A percentile compares a stretch with the other conserved stretches of the same genome.
phyloP scores from a whole-genome alignment of 2,329 filamentous ascomycete genomes.

The Ophidiomyces ophidiicola region DNA sequence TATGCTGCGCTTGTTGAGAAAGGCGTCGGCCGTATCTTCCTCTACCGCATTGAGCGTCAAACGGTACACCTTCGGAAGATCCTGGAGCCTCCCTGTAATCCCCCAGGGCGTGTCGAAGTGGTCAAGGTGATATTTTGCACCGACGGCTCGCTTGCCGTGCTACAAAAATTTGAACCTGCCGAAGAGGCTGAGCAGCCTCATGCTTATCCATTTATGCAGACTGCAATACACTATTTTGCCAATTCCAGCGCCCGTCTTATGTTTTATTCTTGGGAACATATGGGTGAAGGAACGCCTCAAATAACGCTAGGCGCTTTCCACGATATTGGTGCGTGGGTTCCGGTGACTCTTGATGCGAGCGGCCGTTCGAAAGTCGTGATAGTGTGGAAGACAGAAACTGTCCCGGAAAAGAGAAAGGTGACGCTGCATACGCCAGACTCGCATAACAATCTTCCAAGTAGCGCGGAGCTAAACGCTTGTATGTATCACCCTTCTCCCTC shows the following conservation, averaged over 20 bases:
- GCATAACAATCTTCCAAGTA: not conserved
- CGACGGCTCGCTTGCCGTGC: conserved; percentile 20
- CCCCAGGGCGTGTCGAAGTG: conserved; percentile 23
- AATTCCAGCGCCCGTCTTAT: conserved; percentile 22
- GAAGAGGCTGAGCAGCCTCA: conserved; percentile 13
- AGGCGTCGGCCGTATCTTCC: conserved; percentile 21
- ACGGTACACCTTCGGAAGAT: conserved; percentile 13
- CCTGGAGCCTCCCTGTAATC: conserved; percentile 18
- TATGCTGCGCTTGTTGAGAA: conserved; percentile 24
- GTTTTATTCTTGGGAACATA: conserved; percentile 16
- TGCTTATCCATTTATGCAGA: conserved; percentile 23
- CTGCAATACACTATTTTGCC: conserved; percentile 20
- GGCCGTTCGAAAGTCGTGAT: conserved; percentile 7
- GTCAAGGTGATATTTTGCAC: conserved; percentile 22
- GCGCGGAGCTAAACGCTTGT: too few relatives aligned
- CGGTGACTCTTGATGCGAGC: conserved; percentile 11
- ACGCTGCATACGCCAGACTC: conserved; percentile 1
- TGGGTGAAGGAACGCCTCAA: not conserved
- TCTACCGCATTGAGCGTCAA: conserved; percentile 20
- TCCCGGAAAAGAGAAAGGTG: conserved; percentile 1
- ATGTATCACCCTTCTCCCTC: too few relatives aligned
- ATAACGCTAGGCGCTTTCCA: conserved; percentile 12
- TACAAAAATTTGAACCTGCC: conserved; percentile 24
- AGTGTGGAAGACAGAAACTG: conserved; percentile 13
- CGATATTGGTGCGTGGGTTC: conserved; percentile 4